These are phyloP conservation scores for Suillus hirtellus DNA, from an alignment of 768 basidiomycete genomes.

Conservation along the genomic window DNA sequence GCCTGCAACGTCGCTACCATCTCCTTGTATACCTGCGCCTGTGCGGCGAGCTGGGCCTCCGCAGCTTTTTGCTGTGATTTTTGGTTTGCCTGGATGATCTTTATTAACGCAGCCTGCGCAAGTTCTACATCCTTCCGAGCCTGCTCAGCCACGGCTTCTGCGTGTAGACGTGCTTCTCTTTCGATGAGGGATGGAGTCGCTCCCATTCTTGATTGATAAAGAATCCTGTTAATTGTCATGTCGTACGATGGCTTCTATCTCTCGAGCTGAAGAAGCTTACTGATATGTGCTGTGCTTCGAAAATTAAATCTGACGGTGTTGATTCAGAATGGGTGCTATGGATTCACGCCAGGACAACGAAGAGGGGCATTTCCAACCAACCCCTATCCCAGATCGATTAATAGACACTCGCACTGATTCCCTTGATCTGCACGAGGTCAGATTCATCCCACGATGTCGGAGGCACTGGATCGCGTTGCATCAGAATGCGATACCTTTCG, in stretches of 20 bases:
- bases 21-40: not conserved
- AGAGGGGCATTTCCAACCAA: not conserved
- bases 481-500: not conserved
- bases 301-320: not conserved
- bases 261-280: not conserved
- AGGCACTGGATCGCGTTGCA: not conserved
- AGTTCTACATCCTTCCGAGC: conserved; percentile 2
- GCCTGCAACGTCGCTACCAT: conserved; percentile 2
- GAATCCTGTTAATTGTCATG: not conserved
- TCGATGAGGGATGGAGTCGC: not conserved
- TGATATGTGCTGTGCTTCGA: not conserved
- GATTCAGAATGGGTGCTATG: not conserved
- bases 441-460: not conserved
- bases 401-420: not conserved
- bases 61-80: not conserved
- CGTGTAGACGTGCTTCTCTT: conserved; percentile 3
- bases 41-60: not conserved
- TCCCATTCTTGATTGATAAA: not conserved
- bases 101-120: not conserved
- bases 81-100: not conserved
- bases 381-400: not conserved
- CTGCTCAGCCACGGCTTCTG: conserved; percentile 9
- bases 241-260: not conserved
- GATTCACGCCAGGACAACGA: not conserved
- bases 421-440: not conserved